Evolutionary conservation across 352 stramenopile species (phyloP).

Genomic region (Thraustochytrium striatum): DNA sequence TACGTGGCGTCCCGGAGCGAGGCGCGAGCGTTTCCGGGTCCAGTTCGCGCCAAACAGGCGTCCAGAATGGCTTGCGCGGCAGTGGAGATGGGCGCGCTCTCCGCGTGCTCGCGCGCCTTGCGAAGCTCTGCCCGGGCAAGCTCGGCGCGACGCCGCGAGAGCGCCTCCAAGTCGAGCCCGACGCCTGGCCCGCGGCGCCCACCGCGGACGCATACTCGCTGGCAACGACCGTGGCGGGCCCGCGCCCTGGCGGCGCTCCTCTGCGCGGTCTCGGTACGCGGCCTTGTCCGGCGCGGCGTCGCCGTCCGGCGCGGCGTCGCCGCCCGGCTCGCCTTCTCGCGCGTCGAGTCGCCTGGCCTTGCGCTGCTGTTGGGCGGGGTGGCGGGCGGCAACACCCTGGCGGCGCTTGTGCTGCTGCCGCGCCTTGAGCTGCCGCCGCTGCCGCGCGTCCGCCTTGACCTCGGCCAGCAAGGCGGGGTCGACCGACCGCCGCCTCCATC

Average conservation of each 20-base stretch:
- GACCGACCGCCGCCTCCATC: background rate
- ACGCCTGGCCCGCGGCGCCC: background rate
- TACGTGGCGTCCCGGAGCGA: background rate
- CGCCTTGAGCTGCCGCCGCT: background rate
- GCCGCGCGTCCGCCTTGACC: background rate
- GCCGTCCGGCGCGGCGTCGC: background rate
- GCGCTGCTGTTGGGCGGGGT: background rate
- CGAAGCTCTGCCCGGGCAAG: background rate
- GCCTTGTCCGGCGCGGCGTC: background rate
- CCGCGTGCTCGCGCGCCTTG: background rate
- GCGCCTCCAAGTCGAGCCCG: conserved; percentile 7
- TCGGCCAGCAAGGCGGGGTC: background rate
- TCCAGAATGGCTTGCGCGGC: background rate
- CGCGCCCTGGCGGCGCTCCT: background rate
- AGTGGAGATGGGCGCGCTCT: background rate
- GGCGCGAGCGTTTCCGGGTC: background rate
- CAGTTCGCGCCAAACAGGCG: background rate
- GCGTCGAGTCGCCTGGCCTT: background rate
- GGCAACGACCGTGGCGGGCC: background rate
- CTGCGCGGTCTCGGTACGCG: conserved; percentile 15
- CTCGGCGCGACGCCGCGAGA: background rate
- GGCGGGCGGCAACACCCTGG: background rate
- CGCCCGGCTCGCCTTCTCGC: background rate
- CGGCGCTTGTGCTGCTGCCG: background rate
- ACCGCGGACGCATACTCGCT: background rate